These are phyloP conservation scores for Pyrrhoderma lamaoense DNA, from an alignment of 1,284 basidiomycete genomes.

Conservation along the genomic window DNA sequence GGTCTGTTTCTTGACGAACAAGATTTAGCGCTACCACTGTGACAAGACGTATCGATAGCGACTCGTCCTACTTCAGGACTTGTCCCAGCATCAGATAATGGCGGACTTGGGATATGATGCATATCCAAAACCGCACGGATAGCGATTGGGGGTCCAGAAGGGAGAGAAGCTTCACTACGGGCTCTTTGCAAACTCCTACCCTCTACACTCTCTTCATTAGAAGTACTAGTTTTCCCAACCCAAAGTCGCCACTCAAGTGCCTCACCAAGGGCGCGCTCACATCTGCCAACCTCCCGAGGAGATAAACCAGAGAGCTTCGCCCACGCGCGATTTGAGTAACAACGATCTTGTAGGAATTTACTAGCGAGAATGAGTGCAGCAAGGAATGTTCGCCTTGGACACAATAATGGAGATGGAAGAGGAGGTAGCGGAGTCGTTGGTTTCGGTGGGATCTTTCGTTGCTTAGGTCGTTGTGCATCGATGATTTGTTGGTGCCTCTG, in stretches of 20 bases:
- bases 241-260: constrained; percentile 77
- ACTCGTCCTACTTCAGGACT: constrained; percentile 13
- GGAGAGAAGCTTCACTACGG: constrained; percentile 24
- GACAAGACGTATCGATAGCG: neutral
- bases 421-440: constrained; percentile 38
- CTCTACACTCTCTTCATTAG: constrained; percentile 28
- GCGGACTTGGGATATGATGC: constrained; percentile 13
- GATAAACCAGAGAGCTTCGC: constrained; percentile 76
- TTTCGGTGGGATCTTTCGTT: constrained; percentile 23
- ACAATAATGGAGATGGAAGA: constrained; percentile 75
- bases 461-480: constrained; percentile 5
- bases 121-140: neutral
- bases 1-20: too few species aligned
- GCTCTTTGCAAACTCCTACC: too few species aligned
- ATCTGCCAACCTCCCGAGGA: constrained; percentile 70
- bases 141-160: constrained; percentile 15
- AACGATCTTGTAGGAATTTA: constrained; percentile 90
- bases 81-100: constrained; percentile 14
- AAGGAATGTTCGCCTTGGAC: constrained; percentile 82
- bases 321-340: constrained; percentile 91
- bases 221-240: constrained; percentile 58
- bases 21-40: neutral
- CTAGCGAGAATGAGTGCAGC: constrained; percentile 83
- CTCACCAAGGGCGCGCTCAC: constrained; percentile 72
- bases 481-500: too few species aligned